Percentiles rank a stretch among this genome's conserved stretches.
Conservation (phyloP, 495 filamentous ascomycete genomes). For the Stereocaulon alpinum region DNA sequence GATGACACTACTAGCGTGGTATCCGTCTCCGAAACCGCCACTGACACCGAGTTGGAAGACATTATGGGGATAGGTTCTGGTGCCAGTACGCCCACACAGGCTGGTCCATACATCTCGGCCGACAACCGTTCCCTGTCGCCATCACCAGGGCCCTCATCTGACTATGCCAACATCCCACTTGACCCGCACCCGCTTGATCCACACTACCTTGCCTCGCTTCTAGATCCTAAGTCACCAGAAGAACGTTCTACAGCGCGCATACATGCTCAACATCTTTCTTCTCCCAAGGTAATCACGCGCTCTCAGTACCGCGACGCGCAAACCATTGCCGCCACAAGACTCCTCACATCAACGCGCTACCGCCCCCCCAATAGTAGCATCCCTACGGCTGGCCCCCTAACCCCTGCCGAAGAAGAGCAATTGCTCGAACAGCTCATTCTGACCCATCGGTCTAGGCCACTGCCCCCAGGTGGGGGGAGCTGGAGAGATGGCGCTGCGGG, state of each 20-base stretch:
- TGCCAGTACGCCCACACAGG: constrained; percentile 67
- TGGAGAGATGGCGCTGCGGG: constrained; percentile 62
- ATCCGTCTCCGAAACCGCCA: constrained; percentile 45
- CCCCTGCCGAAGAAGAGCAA: constrained; percentile 63
- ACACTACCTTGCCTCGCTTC: constrained; percentile 62
- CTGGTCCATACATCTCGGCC: constrained; percentile 28
- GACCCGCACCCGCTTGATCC: constrained; percentile 40
- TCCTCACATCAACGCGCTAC: constrained; percentile 46
- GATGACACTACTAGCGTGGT: constrained; percentile 74
- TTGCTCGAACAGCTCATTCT: constrained; percentile 78
- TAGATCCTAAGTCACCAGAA: constrained; percentile 69
- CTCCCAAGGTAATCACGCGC: constrained; percentile 65
- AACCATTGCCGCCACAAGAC: constrained; percentile 52
- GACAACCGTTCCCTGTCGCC: constrained; percentile 17
- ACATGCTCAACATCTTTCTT: constrained; percentile 68
- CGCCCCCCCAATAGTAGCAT: constrained; percentile 19
- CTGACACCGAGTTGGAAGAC: constrained; percentile 48
- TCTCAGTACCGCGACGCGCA: constrained; percentile 58
- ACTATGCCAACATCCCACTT: constrained; percentile 5
- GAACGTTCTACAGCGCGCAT: constrained; percentile 71
- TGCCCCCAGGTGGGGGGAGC: constrained; percentile 27
- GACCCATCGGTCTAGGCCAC: constrained; percentile 37
- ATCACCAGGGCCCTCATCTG: constrained; percentile 27
- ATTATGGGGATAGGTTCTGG: constrained; percentile 39
- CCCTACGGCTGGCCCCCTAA: constrained; percentile 28